phyloP scores from a whole-genome alignment of 345 rosid species.

The Eucalyptus pauciflora region DNA sequence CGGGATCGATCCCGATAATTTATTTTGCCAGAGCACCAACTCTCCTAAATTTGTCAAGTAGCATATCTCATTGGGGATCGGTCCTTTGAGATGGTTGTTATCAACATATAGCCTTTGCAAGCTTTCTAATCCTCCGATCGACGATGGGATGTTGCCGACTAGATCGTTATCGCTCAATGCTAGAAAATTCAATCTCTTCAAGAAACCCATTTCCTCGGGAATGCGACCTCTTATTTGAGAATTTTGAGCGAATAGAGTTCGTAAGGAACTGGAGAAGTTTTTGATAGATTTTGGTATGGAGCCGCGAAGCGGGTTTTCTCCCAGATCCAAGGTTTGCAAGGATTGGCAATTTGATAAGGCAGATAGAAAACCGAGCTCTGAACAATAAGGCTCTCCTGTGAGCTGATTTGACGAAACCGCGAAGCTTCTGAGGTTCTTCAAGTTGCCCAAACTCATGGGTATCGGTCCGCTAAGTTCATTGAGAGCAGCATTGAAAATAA shows the following conservation, averaged over 20 bases:
- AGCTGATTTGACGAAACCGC: neutral
- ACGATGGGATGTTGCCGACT: neutral
- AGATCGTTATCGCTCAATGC: accelerated
- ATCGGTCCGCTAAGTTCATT: no score
- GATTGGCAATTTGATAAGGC: neutral
- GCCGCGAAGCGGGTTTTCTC: neutral
- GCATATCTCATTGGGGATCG: neutral
- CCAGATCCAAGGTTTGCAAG: neutral
- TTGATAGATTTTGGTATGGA: neutral
- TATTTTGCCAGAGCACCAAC: neutral
- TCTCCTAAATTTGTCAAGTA: neutral
- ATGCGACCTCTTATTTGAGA: neutral
- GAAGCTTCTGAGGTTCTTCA: no score
- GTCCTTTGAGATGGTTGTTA: neutral
- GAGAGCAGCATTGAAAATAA: no score
- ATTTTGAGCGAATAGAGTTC: neutral
- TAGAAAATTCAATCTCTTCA: neutral
- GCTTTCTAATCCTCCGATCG: neutral
- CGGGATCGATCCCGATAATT: neutral
- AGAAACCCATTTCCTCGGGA: neutral
- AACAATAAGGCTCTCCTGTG: neutral
- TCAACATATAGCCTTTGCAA: neutral
- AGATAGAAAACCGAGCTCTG: neutral
- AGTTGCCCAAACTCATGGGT: no score
- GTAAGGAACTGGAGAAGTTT: neutral